Base-by-base conservation (phyloP, 352 stramenopile species). In the Phytopythium ostracodes region DNA sequence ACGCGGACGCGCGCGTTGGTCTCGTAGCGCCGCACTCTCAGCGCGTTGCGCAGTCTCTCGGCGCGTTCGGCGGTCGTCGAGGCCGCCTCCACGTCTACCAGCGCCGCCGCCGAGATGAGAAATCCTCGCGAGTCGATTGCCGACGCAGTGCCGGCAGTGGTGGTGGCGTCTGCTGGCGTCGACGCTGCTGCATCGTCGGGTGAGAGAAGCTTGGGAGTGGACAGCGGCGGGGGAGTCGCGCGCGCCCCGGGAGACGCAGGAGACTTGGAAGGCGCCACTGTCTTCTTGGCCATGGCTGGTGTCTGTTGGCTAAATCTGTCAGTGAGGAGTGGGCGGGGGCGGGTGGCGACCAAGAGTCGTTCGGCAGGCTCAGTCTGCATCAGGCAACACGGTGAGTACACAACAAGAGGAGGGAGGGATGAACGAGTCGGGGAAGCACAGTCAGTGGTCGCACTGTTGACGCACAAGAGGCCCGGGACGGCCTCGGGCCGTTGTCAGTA, bases 1-100 rank as follows among this genome's bases (percentile, higher is more conserved):
- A 73, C 73, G 10, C 67, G 70, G 25, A 76, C 78, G 11, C 74
- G 71, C 22, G 79, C 69, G 31, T 91, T 94, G 18, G 67, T 62
- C 29, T 40, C 59, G 56, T 84, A 88, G 64, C 86, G 76, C 42
- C 68, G 50, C 4, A 89, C 76, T 24, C 68, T 59, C 36, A 91
- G 77, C 18, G 79, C 70, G 8, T 52, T 25, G 22, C 76, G 58
- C 25, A 91, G 69, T 40, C 61, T 43, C 27, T 66, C 42, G 10
- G 83, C 63, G n/a, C 67, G 65, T 9, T 83, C 68, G 1, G 38
- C 46, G 4, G 72, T 46, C 11, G 62, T 70, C 49, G 59, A 27
- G 15, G 59, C 55, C 47, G 67, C 59, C 12, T 70, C 17, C 4
- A 89, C 59, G 24, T 68, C 46, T 43, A 69, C 56, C 31, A 83